Evolutionary conservation across 179 eudicot species (phyloP).

Genomic region (Kewa caespitosa): DNA sequence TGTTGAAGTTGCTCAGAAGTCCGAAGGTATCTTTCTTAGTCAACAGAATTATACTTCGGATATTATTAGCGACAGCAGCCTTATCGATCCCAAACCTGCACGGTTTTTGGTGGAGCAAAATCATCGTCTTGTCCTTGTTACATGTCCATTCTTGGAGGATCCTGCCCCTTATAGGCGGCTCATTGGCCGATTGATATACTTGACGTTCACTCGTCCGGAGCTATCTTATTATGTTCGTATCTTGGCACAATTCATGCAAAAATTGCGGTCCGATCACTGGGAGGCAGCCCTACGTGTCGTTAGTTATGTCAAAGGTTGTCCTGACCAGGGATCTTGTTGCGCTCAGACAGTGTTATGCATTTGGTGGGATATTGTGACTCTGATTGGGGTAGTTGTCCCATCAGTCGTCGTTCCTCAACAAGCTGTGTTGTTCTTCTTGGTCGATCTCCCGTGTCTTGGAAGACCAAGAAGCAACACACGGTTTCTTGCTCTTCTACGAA

Average conservation of each 20-base stretch:
- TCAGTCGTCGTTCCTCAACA: not conserved
- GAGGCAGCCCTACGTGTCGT: not conserved
- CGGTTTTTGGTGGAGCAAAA: no score
- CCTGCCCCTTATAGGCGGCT: no score
- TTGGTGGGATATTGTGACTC: not conserved
- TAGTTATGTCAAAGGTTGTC: not conserved
- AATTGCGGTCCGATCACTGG: not conserved
- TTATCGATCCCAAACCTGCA: no score
- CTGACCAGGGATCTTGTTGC: no score
- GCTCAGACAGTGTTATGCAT: not conserved
- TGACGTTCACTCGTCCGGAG: not conserved
- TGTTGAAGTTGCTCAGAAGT: no score
- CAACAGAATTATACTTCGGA: no score
- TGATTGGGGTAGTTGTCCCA: not conserved
- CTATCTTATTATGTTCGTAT: not conserved
- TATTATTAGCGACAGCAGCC: no score
- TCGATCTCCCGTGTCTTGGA: not conserved
- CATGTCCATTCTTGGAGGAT: no score
- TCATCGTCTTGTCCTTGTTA: no score
- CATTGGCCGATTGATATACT: no score
- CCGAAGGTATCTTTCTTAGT: no score
- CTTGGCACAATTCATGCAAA: slow-evolving; percentile 8
- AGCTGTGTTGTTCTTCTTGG: not conserved
- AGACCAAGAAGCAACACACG: slow-evolving; percentile 1
- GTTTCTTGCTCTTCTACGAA: not conserved